phyloP scores from a whole-genome alignment of 2,329 filamentous ascomycete genomes.

The Berkeleyomyces basicola region DNA sequence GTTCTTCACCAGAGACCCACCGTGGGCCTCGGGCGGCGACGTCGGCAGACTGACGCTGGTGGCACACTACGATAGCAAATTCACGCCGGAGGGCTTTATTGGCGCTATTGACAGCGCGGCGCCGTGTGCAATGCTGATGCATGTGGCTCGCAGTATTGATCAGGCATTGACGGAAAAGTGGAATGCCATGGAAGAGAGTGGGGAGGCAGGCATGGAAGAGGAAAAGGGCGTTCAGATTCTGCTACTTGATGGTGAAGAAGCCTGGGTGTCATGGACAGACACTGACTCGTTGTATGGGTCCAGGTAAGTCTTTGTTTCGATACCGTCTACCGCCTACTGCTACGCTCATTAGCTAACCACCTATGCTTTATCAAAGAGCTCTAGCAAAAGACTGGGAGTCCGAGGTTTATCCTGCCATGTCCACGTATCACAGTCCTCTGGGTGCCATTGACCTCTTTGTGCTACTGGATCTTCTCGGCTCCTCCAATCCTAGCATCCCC shows the following conservation, averaged over 20 bases:
- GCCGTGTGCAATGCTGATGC: slow-evolving; percentile 85
- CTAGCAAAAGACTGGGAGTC: slow-evolving; percentile 71
- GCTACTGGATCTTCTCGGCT: slow-evolving; percentile 76
- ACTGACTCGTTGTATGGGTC: slow-evolving; percentile 80
- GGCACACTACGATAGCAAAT: slow-evolving; percentile 85
- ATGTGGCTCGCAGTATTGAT: slow-evolving; percentile 68
- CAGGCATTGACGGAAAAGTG: slow-evolving; percentile 67
- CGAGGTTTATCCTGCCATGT: slow-evolving; percentile 49
- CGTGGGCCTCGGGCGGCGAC: slow-evolving; percentile 58
- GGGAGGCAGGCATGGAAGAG: slow-evolving; percentile 45
- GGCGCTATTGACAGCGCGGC: slow-evolving; percentile 88
- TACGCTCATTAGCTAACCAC: neutral
- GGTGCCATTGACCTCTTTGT: slow-evolving; percentile 75
- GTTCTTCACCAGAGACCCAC: slow-evolving; percentile 74
- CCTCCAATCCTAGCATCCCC: slow-evolving; percentile 50
- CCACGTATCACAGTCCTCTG: slow-evolving; percentile 58
- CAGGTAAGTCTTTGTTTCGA: slow-evolving; percentile 36
- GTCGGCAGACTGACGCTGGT: slow-evolving; percentile 70
- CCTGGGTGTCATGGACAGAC: slow-evolving; percentile 64
- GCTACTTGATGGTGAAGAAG: slow-evolving; percentile 86
- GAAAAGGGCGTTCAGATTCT: slow-evolving; percentile 77
- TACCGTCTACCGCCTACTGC: neutral
- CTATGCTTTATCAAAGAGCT: slow-evolving; percentile 26
- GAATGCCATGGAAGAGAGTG: slow-evolving; percentile 49
- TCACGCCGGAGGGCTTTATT: slow-evolving; percentile 68